phyloP scores from a whole-genome alignment of 768 basidiomycete species.

The Dacryopinax spathularia region DNA sequence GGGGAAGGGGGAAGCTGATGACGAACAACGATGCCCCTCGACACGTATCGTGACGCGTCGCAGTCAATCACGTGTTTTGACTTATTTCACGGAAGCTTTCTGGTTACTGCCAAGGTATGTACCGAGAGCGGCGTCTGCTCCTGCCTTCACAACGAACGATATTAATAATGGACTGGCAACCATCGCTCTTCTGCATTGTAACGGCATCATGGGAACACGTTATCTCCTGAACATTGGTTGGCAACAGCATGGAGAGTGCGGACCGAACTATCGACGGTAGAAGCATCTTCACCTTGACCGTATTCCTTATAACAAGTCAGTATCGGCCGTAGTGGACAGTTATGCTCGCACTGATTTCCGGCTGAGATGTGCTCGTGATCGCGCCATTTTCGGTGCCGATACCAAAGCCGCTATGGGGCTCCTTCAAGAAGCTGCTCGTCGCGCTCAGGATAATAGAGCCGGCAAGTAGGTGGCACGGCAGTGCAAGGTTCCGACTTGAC shows the following conservation, averaged over 20 bases:
- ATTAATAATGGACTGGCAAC: too few species aligned
- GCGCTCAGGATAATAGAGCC: constrained; percentile 1
- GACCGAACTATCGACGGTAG: constrained; percentile 17
- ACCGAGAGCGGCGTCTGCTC: too few species aligned
- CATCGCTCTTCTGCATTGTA: too few species aligned
- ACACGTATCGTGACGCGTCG: not conserved
- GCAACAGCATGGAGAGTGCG: not conserved
- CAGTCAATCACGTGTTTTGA: not conserved
- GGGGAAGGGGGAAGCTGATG: not conserved
- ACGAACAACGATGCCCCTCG: not conserved
- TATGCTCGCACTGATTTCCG: not conserved
- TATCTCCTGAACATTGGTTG: too few species aligned
- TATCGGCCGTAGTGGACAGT: not conserved
- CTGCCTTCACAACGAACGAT: too few species aligned
- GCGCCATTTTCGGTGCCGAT: constrained; percentile 24
- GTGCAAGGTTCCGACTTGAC: constrained; percentile 17
- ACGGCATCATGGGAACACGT: too few species aligned
- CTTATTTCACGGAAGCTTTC: constrained; percentile 1
- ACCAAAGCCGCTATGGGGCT: constrained; percentile 13
- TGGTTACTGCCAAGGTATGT: too few species aligned
- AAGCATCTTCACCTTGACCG: constrained; percentile 25
- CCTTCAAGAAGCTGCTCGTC: not conserved
- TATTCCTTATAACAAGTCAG: constrained; percentile 28
- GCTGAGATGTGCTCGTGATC: constrained; percentile 24
- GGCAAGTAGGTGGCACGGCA: not conserved